Evolutionary conservation across 306 rosid species (phyloP).

Genomic region (Sophora flavescens): DNA sequence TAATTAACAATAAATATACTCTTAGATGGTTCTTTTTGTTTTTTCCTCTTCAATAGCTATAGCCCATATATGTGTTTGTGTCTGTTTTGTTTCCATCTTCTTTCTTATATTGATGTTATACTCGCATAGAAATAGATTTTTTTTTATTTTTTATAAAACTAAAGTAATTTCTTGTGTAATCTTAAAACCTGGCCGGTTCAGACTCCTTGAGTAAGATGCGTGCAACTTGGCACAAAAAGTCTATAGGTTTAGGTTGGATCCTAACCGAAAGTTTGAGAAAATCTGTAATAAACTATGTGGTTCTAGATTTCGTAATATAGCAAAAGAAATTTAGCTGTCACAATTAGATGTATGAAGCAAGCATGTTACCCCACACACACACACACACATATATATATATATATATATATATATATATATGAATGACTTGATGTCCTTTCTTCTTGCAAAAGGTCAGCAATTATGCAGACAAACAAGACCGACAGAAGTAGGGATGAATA

Average conservation of each 20-base stretch:
- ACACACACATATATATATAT: too few species aligned
- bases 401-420: too few species aligned
- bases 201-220: background rate
- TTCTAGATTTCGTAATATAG: too few species aligned
- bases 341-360: background rate
- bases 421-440: background rate
- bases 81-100: background rate
- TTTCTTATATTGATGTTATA: background rate
- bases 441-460: background rate
- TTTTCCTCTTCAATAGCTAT: background rate
- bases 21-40: background rate
- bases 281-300: background rate
- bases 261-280: background rate
- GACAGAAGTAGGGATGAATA: constrained; percentile 25
- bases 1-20: too few species aligned
- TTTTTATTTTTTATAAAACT: too few species aligned
- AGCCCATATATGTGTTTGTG: background rate
- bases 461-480: constrained; percentile 1
- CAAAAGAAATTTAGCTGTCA: background rate
- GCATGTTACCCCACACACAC: background rate
- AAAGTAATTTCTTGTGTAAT: background rate
- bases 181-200: background rate
- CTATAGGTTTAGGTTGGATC: constrained; percentile 14
- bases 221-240: constrained; percentile 2
- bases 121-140: too few species aligned